Evolutionary conservation across 2,329 filamentous ascomycete species (phyloP).

Genomic region (Alternaria novae-zelandiae): DNA sequence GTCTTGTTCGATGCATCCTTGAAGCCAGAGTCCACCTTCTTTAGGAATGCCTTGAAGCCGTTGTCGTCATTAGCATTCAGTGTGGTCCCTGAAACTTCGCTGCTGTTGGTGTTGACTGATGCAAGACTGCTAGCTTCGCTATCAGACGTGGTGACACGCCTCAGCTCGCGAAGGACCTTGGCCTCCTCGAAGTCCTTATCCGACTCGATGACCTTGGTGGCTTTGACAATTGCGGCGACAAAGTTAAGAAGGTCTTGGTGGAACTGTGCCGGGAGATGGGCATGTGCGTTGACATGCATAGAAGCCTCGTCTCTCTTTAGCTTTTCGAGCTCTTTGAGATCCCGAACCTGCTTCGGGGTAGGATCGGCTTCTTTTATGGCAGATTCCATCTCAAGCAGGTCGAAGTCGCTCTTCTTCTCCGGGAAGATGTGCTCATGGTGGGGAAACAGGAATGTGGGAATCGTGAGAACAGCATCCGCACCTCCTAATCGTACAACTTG

Average conservation of each 20-base stretch:
- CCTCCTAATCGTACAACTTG: conserved; percentile 60
- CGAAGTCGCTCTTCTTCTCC: conserved; percentile 43
- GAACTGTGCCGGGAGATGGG: conserved; percentile 57
- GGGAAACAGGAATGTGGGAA: conserved; percentile 60
- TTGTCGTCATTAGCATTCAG: conserved; percentile 21
- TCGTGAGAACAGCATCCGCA: conserved; percentile 56
- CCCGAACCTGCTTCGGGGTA: conserved; percentile 52
- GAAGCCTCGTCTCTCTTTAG: conserved; percentile 56
- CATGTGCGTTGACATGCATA: conserved; percentile 57
- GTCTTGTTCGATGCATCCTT: conserved; percentile 45
- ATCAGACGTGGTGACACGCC: conserved; percentile 34
- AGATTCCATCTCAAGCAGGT: conserved; percentile 43
- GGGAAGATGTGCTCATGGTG: conserved; percentile 63
- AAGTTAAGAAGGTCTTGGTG: conserved; percentile 62
- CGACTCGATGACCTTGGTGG: conserved; percentile 62
- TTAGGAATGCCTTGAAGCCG: conserved; percentile 32
- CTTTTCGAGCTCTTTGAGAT: conserved; percentile 49
- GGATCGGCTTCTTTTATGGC: conserved; percentile 53
- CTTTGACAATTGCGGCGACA: conserved; percentile 62
- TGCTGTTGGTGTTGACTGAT: conserved; percentile 25
- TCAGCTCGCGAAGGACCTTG: conserved; percentile 34
- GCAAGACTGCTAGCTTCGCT: conserved; percentile 30
- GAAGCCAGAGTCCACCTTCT: conserved; percentile 34
- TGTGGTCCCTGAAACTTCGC: conserved; percentile 17
- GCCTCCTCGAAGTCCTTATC: conserved; percentile 55